Evolutionary conservation across 2,329 filamentous ascomycete species (phyloP).

Genomic region (Sarocladium oryzae): DNA sequence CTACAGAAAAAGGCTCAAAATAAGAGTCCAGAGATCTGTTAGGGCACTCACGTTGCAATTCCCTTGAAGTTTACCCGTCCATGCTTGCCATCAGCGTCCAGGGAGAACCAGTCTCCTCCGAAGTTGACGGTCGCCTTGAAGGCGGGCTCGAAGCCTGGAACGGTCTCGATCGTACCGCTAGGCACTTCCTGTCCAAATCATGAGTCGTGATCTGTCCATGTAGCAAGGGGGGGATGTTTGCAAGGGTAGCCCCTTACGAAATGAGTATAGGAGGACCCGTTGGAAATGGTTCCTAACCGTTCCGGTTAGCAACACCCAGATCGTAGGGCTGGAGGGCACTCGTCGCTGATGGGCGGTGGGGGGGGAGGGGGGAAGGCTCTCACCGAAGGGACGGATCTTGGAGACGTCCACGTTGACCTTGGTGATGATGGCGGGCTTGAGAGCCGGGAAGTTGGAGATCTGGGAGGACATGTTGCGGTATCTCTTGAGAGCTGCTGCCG

Average conservation of each 20-base stretch:
- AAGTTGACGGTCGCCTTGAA: slow-evolving; percentile 8
- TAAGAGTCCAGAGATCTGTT: no score
- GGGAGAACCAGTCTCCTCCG: slow-evolving; percentile 5
- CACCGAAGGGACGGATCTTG: slow-evolving; percentile 3
- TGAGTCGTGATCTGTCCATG: no score
- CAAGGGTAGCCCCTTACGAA: background rate
- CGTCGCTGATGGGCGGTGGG: no score
- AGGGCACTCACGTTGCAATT: slow-evolving; percentile 4
- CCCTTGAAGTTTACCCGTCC: background rate
- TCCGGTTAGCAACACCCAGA: no score
- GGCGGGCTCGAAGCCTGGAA: slow-evolving; percentile 6
- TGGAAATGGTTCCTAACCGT: background rate
- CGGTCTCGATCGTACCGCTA: slow-evolving; percentile 3
- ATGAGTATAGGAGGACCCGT: slow-evolving; percentile 1
- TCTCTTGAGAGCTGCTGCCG: background rate
- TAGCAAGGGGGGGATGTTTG: background rate
- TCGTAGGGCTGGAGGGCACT: no score
- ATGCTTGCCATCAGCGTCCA: slow-evolving; percentile 5
- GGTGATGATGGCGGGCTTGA: slow-evolving; percentile 8
- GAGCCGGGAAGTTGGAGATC: background rate
- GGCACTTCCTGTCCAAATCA: background rate
- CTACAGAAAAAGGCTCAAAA: no score
- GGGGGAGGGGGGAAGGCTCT: no score
- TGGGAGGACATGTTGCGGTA: background rate
- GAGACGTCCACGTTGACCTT: background rate